These are phyloP conservation scores for Solanum hybrid DNA, from an alignment of 305 asterid genomes.

Conservation along the genomic window DNA sequence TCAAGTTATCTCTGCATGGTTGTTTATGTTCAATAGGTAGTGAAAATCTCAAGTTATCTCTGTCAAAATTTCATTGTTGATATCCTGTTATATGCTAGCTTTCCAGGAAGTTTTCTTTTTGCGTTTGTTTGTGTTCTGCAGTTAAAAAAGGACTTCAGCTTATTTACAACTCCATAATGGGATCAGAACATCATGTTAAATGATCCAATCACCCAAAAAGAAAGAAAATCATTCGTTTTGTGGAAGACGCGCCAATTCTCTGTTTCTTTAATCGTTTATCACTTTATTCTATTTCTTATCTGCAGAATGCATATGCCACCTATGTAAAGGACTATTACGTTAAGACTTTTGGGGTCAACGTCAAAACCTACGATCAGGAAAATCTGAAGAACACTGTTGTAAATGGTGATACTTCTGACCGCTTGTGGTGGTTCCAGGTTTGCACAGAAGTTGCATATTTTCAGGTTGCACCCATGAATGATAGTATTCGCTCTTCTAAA, in stretches of 20 bases:
- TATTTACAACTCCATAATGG: not conserved
- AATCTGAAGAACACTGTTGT: constrained; percentile 47
- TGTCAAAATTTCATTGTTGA: not conserved
- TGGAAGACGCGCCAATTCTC: not conserved
- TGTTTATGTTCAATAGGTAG: not conserved
- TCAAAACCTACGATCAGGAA: constrained; percentile 66
- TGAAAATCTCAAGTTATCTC: not conserved
- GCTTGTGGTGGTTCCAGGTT: constrained; percentile 99
- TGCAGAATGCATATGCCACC: constrained; percentile 84
- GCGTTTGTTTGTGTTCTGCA: not conserved
- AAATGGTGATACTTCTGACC: constrained; percentile 37
- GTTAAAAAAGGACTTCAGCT: not conserved
- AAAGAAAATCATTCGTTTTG: not conserved
- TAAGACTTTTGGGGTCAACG: constrained; percentile 38
- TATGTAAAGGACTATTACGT: constrained; percentile 59
- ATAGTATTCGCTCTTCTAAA: constrained; percentile 79
- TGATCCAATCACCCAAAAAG: not conserved
- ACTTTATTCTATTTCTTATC: constrained; percentile 10
- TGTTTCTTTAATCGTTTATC: not conserved
- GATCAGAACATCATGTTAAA: not conserved
- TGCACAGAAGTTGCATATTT: constrained; percentile 98
- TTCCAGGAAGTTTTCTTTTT: not conserved
- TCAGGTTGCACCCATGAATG: constrained; percentile 93
- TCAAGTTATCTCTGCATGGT: not conserved
- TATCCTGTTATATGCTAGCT: not conserved